phyloP scores from a whole-genome alignment of 306 rosid species.

The Vigna unguiculata region DNA sequence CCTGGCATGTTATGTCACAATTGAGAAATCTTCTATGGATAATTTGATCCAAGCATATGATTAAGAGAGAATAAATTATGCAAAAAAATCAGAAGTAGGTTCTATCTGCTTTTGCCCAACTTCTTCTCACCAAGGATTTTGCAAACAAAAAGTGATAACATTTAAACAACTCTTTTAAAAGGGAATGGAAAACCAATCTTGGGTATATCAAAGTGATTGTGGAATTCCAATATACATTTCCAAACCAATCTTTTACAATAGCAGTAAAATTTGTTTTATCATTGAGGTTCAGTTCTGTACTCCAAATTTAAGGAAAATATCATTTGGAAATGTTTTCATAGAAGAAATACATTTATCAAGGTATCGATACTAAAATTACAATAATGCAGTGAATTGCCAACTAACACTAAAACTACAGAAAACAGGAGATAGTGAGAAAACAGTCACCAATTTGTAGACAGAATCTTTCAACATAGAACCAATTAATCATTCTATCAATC shows the following conservation, averaged over 20 bases:
- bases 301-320: conserved; percentile 26
- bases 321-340: background rate
- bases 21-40: background rate
- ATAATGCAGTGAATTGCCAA: background rate
- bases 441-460: conserved; percentile 4
- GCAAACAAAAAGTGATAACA: conserved; percentile 11
- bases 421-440: conserved; percentile 32
- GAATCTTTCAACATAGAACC: conserved; percentile 23
- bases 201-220: conserved; percentile 10
- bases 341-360: conserved; percentile 18
- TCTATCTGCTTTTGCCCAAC: background rate
- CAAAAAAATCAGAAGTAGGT: conserved; percentile 16
- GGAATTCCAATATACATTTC: conserved; percentile 13
- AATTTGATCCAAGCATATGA: conserved; percentile 3
- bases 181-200: background rate
- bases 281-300: conserved; percentile 4
- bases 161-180: conserved; percentile 16
- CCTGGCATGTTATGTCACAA: conserved; percentile 22
- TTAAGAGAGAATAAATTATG: conserved; percentile 1
- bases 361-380: conserved; percentile 3
- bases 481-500: background rate
- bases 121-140: background rate
- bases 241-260: conserved; percentile 7
- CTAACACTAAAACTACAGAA: conserved; percentile 15
- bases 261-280: conserved; percentile 22